Evolutionary conservation across 352 stramenopile species (phyloP), one percentile per base, ranked within the genome.

Genomic region (Phytophthora rubi): DNA sequence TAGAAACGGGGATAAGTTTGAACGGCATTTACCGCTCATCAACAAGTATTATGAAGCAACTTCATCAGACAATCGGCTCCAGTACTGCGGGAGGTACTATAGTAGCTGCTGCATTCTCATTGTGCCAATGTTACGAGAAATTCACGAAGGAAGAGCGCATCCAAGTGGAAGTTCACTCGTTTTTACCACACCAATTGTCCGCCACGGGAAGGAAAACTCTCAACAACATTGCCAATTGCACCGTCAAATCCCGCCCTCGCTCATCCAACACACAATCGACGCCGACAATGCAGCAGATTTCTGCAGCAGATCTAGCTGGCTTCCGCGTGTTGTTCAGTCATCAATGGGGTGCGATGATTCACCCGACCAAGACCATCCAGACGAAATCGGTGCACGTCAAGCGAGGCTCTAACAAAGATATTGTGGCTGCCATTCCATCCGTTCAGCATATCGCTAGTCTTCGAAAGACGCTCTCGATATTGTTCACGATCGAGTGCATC

Each of bases 401-500:
- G 28, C n/a, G 18, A 35, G 54, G 21, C 6, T 48, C 26, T 2
- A 44, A 45, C 12, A 9, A 30, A 3, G 23, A 54, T 9, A 8
- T 13, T 16, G 39, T 60, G 26, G 42, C 56, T 10, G 45, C 49
- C 9, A 33, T 71, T 16, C 44, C 68, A 13, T 65, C 57, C 1
- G 65, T 68, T 13, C 26, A 58, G 42, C 65, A 72, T 13, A 55
- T 73, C 5, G 32, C 60, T 10, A 63, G 7, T 49, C 63, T 76
- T 21, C 56, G 63, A 9, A 62, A 61, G 1, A 45, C 62, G 5
- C 63, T 79, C 2, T 32, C 57, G 13, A 53, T 60, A 4, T 10
- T 80, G 6, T 83, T 80, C 54, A 76, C 75, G 2, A 73, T 71
- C 35, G 79, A 86, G 60, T 86, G 73, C 49, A 70, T 79, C 13